Conservation (phyloP, 495 filamentous ascomycete species). For the Trichocladium antarcticum region DNA sequence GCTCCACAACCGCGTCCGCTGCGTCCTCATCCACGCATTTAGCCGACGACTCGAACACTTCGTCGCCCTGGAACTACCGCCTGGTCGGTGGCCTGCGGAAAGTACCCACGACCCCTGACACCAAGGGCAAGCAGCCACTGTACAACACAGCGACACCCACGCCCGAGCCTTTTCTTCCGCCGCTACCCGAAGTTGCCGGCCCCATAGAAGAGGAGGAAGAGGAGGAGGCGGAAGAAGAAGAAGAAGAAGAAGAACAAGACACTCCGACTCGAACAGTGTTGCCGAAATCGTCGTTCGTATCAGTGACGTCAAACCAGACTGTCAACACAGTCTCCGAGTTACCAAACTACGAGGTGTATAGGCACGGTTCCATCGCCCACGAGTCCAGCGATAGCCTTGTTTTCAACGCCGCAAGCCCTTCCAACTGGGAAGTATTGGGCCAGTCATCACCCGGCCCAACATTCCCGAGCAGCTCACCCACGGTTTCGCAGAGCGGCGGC, state of each 20-base stretch:
- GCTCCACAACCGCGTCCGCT: slow-evolving; percentile 22
- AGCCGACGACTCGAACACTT: slow-evolving; percentile 32
- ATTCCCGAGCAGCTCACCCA: slow-evolving; percentile 19
- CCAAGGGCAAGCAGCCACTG: slow-evolving; percentile 32
- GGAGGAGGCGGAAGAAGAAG: slow-evolving; percentile 12
- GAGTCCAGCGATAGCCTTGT: slow-evolving; percentile 30
- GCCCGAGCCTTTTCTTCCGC: slow-evolving; percentile 29
- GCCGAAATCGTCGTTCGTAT: slow-evolving; percentile 38
- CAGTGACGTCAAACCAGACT: slow-evolving; percentile 26
- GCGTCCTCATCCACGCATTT: slow-evolving; percentile 28
- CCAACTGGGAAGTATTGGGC: slow-evolving; percentile 34
- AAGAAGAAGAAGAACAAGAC: slow-evolving; percentile 3
- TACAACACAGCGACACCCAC: slow-evolving; percentile 16
- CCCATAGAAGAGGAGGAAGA: slow-evolving; percentile 11
- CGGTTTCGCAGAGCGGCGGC: slow-evolving; percentile 12
- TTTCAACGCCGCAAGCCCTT: slow-evolving; percentile 26
- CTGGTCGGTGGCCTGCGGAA: slow-evolving; percentile 46
- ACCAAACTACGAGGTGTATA: slow-evolving; percentile 45
- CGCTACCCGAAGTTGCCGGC: slow-evolving; percentile 28
- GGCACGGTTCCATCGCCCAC: slow-evolving; percentile 22
- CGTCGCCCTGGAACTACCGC: slow-evolving; percentile 43
- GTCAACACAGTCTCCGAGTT: slow-evolving; percentile 39
- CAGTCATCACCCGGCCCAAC: slow-evolving; percentile 28
- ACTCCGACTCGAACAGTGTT: slow-evolving; percentile 17
- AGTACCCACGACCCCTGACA: slow-evolving; percentile 40